Percentiles rank a stretch among this genome's conserved stretches.
These are phyloP conservation scores for Penicillium mononematosum DNA, from an alignment of 495 filamentous ascomycete species.

Conservation along the genomic window DNA sequence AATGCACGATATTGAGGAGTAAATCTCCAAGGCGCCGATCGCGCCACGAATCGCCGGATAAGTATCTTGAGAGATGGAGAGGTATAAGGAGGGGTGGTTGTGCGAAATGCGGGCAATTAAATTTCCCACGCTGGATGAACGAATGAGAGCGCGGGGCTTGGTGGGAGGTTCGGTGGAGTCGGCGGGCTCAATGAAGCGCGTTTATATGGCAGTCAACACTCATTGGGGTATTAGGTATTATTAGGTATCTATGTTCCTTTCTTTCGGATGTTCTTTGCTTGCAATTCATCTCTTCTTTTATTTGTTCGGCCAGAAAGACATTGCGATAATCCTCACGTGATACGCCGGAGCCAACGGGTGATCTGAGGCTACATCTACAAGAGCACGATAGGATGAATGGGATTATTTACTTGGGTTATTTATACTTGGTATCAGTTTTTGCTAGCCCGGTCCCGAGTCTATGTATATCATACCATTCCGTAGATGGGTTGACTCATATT, in stretches of 20 bases:
- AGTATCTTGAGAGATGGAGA: slow-evolving; percentile 46
- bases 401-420: neutral
- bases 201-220: slow-evolving; percentile 1
- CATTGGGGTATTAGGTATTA: neutral
- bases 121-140: slow-evolving; percentile 31
- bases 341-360: slow-evolving; percentile 27
- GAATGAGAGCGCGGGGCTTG: slow-evolving; percentile 33
- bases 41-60: slow-evolving; percentile 49
- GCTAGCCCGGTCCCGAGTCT: neutral
- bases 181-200: slow-evolving; percentile 7
- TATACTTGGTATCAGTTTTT: neutral
- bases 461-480: neutral
- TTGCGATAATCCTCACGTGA: slow-evolving; percentile 30
- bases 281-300: slow-evolving; percentile 10
- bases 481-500: neutral
- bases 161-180: slow-evolving; percentile 33
- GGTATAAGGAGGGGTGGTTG: slow-evolving; percentile 34
- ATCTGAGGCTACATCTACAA: slow-evolving; percentile 20
- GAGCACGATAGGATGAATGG: neutral
- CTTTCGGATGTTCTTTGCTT: neutral
- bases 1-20: slow-evolving; percentile 45
- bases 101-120: slow-evolving; percentile 39
- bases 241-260: neutral
- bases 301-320: slow-evolving; percentile 10
- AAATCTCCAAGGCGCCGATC: slow-evolving; percentile 50